Evolutionary conservation across 1,284 basidiomycete genomes (phyloP).

Genomic region (Coriolopsis trogii): DNA sequence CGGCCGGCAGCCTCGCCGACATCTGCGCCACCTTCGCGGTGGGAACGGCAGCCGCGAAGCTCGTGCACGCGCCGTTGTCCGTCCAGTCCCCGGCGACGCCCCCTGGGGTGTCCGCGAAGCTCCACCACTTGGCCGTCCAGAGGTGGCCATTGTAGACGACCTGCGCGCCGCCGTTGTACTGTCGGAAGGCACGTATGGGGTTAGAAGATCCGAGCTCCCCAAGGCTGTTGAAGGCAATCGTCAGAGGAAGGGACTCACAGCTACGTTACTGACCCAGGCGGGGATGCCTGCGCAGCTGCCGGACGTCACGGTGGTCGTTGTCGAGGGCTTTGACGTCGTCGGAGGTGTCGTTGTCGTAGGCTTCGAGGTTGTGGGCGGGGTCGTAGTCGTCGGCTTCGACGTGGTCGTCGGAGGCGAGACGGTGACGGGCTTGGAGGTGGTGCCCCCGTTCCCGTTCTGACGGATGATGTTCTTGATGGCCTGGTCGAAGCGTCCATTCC

Average conservation of each 20-base stretch:
- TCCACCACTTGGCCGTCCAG: constrained; percentile 65
- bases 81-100: constrained; percentile 43
- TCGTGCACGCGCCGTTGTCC: constrained; percentile 40
- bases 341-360: constrained; percentile 24
- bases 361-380: constrained; percentile 30
- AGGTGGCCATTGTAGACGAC: constrained; percentile 49
- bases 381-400: constrained; percentile 28
- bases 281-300: constrained; percentile 51
- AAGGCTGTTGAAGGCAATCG: background rate
- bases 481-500: constrained; percentile 53
- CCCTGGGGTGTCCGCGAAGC: constrained; percentile 47
- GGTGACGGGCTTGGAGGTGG: constrained; percentile 17
- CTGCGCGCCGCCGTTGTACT: constrained; percentile 51
- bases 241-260: constrained; percentile 39
- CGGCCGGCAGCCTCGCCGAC: background rate
- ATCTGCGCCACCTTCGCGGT: constrained; percentile 6
- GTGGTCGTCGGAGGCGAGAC: constrained; percentile 29
- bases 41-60: constrained; percentile 12
- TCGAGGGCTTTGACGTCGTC: constrained; percentile 28
- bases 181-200: too few species aligned
- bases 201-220: too few species aligned
- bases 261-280: constrained; percentile 45
- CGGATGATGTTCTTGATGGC: constrained; percentile 56
- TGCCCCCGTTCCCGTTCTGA: constrained; percentile 34
- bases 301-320: constrained; percentile 25